phyloP scores from a whole-genome alignment of 345 rosid species.

The Heritiera littoralis region DNA sequence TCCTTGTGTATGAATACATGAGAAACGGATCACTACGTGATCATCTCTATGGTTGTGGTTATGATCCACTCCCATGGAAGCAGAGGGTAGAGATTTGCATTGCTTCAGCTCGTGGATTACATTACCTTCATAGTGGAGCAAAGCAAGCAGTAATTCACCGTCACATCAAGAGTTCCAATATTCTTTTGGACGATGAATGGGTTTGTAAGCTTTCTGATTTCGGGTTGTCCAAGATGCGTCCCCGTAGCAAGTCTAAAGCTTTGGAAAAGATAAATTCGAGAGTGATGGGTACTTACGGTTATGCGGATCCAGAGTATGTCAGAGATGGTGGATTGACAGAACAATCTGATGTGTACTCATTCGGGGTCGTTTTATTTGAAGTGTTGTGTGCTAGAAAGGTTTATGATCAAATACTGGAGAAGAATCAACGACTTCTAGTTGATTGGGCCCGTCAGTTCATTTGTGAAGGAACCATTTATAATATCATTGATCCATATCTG shows the following conservation, averaged over 20 bases:
- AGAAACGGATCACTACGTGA: constrained; percentile 24
- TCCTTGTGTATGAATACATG: not conserved
- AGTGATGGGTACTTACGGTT: constrained; percentile 32
- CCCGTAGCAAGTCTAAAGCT: constrained; percentile 31
- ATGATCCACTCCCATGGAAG: constrained; percentile 40
- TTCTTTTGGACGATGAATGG: constrained; percentile 37
- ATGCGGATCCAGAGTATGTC: constrained; percentile 35
- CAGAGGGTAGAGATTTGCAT: constrained; percentile 41
- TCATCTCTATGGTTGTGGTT: constrained; percentile 36
- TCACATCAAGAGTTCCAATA: constrained; percentile 36
- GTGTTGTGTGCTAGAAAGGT: constrained; percentile 37
- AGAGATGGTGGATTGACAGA: constrained; percentile 33
- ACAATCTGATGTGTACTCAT: constrained; percentile 41
- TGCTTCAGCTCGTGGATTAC: constrained; percentile 41
- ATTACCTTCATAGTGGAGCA: constrained; percentile 42
- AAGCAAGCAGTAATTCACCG: constrained; percentile 37
- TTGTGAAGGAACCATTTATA: not conserved
- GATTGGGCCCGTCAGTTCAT: not conserved
- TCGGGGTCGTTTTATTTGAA: constrained; percentile 41
- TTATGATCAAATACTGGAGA: not conserved
- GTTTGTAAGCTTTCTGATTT: constrained; percentile 43
- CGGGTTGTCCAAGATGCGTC: constrained; percentile 40
- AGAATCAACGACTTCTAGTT: too few species aligned
- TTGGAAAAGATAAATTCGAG: constrained; percentile 16
- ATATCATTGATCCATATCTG: not conserved